These are phyloP conservation scores for Colletotrichum neosansevieriae DNA, from an alignment of 2,329 filamentous ascomycete species.

Conservation along the genomic window DNA sequence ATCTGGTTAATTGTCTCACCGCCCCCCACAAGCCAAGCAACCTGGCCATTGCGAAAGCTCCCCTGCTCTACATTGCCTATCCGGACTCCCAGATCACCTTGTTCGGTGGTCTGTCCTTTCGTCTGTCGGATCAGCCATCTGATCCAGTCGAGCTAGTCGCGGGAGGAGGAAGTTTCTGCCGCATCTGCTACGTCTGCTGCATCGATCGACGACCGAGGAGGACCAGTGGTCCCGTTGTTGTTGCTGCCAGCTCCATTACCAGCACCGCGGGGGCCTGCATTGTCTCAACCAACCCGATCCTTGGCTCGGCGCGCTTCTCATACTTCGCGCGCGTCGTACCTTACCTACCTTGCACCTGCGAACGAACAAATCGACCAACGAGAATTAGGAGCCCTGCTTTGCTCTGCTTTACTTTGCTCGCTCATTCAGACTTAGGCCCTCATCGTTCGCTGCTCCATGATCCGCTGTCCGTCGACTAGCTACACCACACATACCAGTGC, in stretches of 20 bases:
- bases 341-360: constrained; percentile 33
- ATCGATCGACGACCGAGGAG: constrained; percentile 9
- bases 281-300: constrained; percentile 32
- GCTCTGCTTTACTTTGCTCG: constrained; percentile 20
- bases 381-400: constrained; percentile 18
- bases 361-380: constrained; percentile 35
- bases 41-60: constrained; percentile 1
- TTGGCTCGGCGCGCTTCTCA: constrained; percentile 31
- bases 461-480: constrained; percentile 49
- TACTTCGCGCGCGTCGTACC: constrained; percentile 35
- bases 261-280: constrained; percentile 23
- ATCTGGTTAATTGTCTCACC: constrained; percentile 30
- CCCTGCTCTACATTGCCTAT: constrained; percentile 7
- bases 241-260: constrained; percentile 23
- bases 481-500: constrained; percentile 43
- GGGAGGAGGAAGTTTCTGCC: constrained; percentile 10
- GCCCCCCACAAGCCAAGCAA: constrained; percentile 25
- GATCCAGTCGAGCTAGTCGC: constrained; percentile 11
- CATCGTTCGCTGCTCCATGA: constrained; percentile 34
- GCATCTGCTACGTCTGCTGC: constrained; percentile 31
- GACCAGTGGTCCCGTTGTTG: constrained; percentile 21
- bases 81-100: constrained; percentile 11
- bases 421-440: constrained; percentile 32
- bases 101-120: neutral
- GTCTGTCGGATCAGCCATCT: constrained; percentile 18